Evolutionary conservation across 2,329 filamentous ascomycete genomes (phyloP).

Genomic region (Eurotiales sp.): DNA sequence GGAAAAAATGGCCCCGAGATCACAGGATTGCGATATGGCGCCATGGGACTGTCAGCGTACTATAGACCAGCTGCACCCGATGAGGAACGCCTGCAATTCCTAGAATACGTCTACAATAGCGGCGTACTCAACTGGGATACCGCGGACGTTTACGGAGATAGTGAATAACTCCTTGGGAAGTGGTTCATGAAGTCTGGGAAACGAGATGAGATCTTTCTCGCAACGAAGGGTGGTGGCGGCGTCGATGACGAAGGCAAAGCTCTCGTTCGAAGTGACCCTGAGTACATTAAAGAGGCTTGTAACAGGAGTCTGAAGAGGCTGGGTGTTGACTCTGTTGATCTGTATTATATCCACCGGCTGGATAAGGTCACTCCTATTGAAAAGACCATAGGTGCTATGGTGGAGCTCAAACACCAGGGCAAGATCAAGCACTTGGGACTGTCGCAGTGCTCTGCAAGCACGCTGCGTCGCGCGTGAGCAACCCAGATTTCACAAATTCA

Average conservation of each 20-base stretch:
- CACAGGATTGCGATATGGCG: slow-evolving; percentile 23
- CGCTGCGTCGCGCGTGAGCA: slow-evolving; percentile 39
- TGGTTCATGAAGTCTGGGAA: slow-evolving; percentile 23
- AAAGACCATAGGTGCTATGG: slow-evolving; percentile 38
- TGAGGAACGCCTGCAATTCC: slow-evolving; percentile 45
- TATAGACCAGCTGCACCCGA: slow-evolving; percentile 48
- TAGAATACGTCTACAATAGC: slow-evolving; percentile 23
- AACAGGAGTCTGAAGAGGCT: slow-evolving; percentile 28
- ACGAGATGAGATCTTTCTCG: slow-evolving; percentile 23
- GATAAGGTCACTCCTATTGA: slow-evolving; percentile 33
- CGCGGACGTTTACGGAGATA: slow-evolving; percentile 24
- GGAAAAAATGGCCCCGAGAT: slow-evolving; percentile 30
- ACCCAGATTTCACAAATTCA: no score
- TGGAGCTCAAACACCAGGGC: slow-evolving; percentile 38
- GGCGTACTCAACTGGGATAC: slow-evolving; percentile 25
- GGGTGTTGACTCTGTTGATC: slow-evolving; percentile 38
- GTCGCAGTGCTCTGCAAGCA: slow-evolving; percentile 41
- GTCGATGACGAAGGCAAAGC: slow-evolving; percentile 18
- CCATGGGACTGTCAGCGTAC: slow-evolving; percentile 31
- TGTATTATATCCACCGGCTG: slow-evolving; percentile 44
- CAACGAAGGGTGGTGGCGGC: slow-evolving; percentile 22
- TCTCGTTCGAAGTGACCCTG: slow-evolving; percentile 23
- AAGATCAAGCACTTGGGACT: slow-evolving; percentile 43
- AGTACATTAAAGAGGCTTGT: slow-evolving; percentile 27
- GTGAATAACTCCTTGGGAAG: slow-evolving; percentile 29